phyloP scores from a whole-genome alignment of 1,284 basidiomycete species.

The Ceratobasidium sp. region DNA sequence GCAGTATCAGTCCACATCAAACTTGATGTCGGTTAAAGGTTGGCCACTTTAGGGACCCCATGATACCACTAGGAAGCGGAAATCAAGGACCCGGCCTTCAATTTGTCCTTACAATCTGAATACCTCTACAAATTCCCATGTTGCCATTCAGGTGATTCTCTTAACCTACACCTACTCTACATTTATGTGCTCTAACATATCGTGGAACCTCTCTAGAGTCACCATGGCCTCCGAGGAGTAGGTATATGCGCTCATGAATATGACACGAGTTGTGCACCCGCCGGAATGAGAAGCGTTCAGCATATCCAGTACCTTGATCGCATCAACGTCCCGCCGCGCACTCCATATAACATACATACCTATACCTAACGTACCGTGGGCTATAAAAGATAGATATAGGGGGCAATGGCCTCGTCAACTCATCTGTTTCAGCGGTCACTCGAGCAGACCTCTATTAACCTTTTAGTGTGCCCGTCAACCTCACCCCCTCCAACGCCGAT shows the following conservation, averaged over 20 bases:
- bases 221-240: neutral
- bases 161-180: neutral
- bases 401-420: neutral
- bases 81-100: neutral
- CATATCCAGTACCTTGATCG: neutral
- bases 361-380: neutral
- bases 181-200: neutral
- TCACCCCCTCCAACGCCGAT: conserved; percentile 32
- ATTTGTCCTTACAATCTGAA: neutral
- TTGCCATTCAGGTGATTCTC: conserved; percentile 11
- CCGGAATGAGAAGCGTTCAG: neutral
- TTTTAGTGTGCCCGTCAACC: conserved; percentile 10
- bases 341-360: neutral
- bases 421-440: neutral
- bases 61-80: neutral
- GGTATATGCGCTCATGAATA: neutral
- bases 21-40: neutral
- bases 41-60: neutral
- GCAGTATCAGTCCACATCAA: neutral
- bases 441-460: neutral
- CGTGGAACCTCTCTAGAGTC: neutral
- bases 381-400: neutral
- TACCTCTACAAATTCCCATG: conserved; percentile 1
- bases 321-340: neutral
- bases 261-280: neutral